phyloP scores from a whole-genome alignment of 805 yeast genomes.

The Ogataea glucozyma region DNA sequence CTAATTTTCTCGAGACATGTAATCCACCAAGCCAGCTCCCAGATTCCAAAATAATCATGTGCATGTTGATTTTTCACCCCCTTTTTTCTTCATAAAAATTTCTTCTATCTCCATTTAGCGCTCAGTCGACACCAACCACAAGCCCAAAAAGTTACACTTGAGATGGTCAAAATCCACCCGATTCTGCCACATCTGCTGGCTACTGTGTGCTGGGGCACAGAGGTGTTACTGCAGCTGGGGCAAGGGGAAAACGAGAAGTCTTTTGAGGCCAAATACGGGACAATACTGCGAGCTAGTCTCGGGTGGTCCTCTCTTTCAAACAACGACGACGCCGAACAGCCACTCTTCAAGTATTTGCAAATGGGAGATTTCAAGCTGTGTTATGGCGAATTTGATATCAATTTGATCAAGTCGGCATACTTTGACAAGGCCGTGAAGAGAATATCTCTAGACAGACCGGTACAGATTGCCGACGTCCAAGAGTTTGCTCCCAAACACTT shows the following conservation, averaged over 20 bases:
- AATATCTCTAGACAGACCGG: conserved; percentile 38
- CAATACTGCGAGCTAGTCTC: conserved; percentile 7
- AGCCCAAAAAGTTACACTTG: background rate
- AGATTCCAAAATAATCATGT: no score
- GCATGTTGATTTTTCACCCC: no score
- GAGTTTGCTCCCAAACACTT: conserved; percentile 46
- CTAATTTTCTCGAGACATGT: no score
- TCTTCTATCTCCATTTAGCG: background rate
- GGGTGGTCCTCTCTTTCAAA: background rate
- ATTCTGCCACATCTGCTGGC: background rate
- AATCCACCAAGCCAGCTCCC: no score
- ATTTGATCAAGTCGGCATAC: conserved; percentile 33
- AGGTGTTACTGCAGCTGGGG: conserved; percentile 16
- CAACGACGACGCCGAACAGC: background rate
- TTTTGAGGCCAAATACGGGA: conserved; percentile 12
- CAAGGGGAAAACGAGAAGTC: conserved; percentile 10
- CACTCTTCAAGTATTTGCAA: conserved; percentile 21
- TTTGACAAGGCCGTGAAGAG: conserved; percentile 38
- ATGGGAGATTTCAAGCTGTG: conserved; percentile 38
- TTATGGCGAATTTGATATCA: conserved; percentile 38
- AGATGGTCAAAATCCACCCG: no score
- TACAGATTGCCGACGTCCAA: conserved; percentile 40
- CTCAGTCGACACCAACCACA: background rate
- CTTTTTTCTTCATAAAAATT: background rate
- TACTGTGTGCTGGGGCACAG: conserved; percentile 2